phyloP scores from a whole-genome alignment of 768 basidiomycete species.

The Trichaptum fuscoviolaceum region DNA sequence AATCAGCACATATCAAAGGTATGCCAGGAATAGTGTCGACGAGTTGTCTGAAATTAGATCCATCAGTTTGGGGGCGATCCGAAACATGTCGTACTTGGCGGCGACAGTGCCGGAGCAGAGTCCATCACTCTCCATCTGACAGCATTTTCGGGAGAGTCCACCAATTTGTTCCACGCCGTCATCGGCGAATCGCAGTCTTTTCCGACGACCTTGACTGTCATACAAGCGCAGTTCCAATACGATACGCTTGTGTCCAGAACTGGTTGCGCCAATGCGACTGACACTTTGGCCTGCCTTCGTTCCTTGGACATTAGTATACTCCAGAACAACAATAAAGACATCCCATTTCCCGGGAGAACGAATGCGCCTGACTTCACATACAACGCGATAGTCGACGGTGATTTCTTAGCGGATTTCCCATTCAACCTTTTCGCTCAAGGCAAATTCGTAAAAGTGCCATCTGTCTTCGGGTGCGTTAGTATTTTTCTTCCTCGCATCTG shows the following conservation, averaged over 20 bases:
- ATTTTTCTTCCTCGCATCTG: not conserved
- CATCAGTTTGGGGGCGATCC: slow-evolving; percentile 11
- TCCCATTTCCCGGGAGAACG: not conserved
- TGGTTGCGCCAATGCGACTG: slow-evolving; percentile 31
- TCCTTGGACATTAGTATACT: slow-evolving; percentile 18
- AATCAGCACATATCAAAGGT: slow-evolving; percentile 28
- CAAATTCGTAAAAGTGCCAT: not conserved
- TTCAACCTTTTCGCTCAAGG: not conserved
- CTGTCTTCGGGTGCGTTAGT: not conserved
- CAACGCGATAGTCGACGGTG: not conserved
- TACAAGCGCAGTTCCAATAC: slow-evolving; percentile 13
- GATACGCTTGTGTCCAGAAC: slow-evolving; percentile 8
- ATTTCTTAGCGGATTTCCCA: not conserved
- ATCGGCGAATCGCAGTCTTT: slow-evolving; percentile 12
- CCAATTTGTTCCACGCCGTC: slow-evolving; percentile 10
- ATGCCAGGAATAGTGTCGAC: not conserved
- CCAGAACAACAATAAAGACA: slow-evolving; percentile 6
- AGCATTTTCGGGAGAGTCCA: slow-evolving; percentile 8
- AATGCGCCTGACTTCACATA: not conserved
- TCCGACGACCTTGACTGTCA: slow-evolving; percentile 6
- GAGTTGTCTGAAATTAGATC: not conserved
- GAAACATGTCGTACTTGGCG: slow-evolving; percentile 12
- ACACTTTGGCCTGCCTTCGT: slow-evolving; percentile 34
- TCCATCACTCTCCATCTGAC: slow-evolving; percentile 14
- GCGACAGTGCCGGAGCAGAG: slow-evolving; percentile 13